Percentiles rank a stretch among this genome's conserved stretches.
Conservation (phyloP, 2,329 filamentous ascomycete species). For the Claviceps spartinae region DNA sequence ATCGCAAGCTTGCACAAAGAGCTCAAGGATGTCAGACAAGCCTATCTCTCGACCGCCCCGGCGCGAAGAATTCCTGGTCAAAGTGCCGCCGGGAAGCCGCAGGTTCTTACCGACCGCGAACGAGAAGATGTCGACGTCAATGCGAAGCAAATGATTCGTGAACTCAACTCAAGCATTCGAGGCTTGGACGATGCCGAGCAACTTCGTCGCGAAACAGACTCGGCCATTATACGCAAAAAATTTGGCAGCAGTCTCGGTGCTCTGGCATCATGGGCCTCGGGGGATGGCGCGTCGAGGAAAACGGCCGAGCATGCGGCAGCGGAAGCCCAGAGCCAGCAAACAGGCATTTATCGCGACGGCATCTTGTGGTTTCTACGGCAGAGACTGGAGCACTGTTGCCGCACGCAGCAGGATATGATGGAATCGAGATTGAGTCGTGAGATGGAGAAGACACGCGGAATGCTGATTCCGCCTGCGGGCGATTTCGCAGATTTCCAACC, state of each 20-base stretch:
- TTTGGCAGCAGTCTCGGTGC: constrained; percentile 50
- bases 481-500: constrained; percentile 21
- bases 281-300: constrained; percentile 33
- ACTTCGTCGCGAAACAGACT: constrained; percentile 63
- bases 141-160: constrained; percentile 71
- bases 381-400: constrained; percentile 60
- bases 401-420: constrained; percentile 82
- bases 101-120: constrained; percentile 63
- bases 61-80: constrained; percentile 43
- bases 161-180: constrained; percentile 70
- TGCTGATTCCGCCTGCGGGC: constrained; percentile 33
- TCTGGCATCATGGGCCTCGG: constrained; percentile 52
- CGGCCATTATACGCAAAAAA: constrained; percentile 58
- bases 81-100: constrained; percentile 28
- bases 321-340: constrained; percentile 53
- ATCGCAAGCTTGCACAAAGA: constrained; percentile 69
- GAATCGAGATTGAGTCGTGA: constrained; percentile 74
- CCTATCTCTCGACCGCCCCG: constrained; percentile 75
- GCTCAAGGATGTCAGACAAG: constrained; percentile 69
- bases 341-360: constrained; percentile 62
- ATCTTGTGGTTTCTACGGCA: constrained; percentile 72
- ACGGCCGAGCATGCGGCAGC: constrained; percentile 55
- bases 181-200: constrained; percentile 71
- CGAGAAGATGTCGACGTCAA: constrained; percentile 79
- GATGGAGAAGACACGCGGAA: constrained; percentile 78